Base-by-base conservation (phyloP, 805 yeast genomes). In the Candida jianshihensis region DNA sequence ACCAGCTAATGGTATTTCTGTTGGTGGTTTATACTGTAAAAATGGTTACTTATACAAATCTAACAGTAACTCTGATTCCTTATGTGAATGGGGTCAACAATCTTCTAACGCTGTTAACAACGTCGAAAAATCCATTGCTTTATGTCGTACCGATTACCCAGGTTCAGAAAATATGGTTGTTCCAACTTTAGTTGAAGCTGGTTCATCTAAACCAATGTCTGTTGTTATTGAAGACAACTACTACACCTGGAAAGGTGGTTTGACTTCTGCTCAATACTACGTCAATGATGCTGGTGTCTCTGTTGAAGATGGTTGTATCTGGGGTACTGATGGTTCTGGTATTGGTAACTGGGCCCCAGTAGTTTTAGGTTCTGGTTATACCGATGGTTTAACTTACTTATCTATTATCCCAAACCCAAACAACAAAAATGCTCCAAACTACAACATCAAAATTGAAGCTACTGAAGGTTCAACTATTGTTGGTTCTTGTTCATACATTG, bases 281-380 rank as follows among this genome's bases (percentile, higher is more conserved):
- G 97, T 90, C 46, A 90, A 90, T 78, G 77, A 90, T 56, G 96
- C 96, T 37, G 97, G 97, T 72, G 87, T 88, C 49, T 72, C 86
- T 36, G 71, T 70, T 57, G 82, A 81, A 61, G 92, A 89, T 44
- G 97, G 97, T 53, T 90, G 98, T 71, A 63, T 83, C 51, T 90
- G 98, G 98, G 95, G 97, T 61, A 59, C 75, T 36, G 52, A 70
- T 6, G 86, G 86, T 46, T 71, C 89, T 26, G 82, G 80, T 53
- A 64, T 84, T 47, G 98, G 98, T 68, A 90, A 90, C 84, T 90
- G 96, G 97, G 95, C 97, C 47, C 97, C 97, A 52, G 71, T 90
- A 49, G 85, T 81, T 66, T 71, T 92, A 53, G 98, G 98, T 62
- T 87, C 97, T 35, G 97, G 97, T 57, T 70, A 73, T 64, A 68